Evolutionary conservation across 2,329 filamentous ascomycete species (phyloP), one percentile per base, ranked within the genome.

Genomic region (Fusarium tuaranense): DNA sequence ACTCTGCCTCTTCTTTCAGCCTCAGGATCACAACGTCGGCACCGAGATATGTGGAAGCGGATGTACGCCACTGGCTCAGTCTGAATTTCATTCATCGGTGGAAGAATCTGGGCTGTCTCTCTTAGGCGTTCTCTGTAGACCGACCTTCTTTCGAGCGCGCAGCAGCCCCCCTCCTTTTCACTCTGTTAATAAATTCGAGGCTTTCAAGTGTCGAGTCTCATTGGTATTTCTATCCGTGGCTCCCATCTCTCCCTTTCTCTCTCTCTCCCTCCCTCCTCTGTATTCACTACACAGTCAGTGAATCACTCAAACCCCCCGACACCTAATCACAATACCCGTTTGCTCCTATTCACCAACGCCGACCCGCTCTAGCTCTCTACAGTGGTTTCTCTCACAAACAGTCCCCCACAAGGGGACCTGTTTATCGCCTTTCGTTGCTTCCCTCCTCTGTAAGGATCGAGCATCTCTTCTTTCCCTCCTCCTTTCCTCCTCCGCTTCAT

Each of bases 361-460:
- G 27, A n/a, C 14, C 12, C 2, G n/a, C 36, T 16, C 18, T 41
- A 7, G n/a, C 12, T 53, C 22, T 18, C 44, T 36, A 27, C 44
- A 69, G 69, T 69, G 69, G 63, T 60, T 71, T 38, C 62, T 34
- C 58, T 63, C 53, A 36, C 22, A 46, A 38, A 20, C 12, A 41
- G 58, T 46, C 27, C 39, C 22, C 51, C 34, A 55, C 62, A 61
- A 44, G 14, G n/a, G 25, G 22, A 27, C 22, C 14, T 48, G 44
- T 48, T 48, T 36, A 38, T 58, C 32, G 13, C 7, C 7, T 6
- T 16, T 22, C 2, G 14, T 60, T 27, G 25, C 58, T 32, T 20
- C 20, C 34, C 13, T 53, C 48, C 7, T 20, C 48, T 20, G 44
- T 48, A 22, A 27, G 22, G 14, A 48, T 27, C 8, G 13, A 48